Base-by-base conservation (phyloP, 495 filamentous ascomycete genomes). In the Aspergillus nidulans region DNA sequence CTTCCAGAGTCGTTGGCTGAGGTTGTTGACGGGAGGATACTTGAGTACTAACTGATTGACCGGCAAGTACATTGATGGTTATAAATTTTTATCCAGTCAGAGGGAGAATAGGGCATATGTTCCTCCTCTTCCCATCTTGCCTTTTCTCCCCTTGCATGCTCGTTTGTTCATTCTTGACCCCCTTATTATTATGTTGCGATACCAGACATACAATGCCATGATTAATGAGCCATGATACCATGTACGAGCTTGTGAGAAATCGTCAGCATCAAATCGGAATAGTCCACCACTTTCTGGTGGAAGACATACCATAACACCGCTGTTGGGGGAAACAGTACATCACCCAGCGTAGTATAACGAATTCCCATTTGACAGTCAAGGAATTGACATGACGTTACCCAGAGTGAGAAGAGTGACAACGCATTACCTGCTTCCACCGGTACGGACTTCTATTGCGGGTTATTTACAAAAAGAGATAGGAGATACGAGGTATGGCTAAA, bases 1-100 rank as follows among this genome's bases (percentile, higher is more conserved):
- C 69, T 97, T 60, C 91, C 90, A 0, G 73, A 76, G 56, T 73
- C 75, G 1, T 53, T 91, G 54, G 67, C 76, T 49, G 68, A 67
- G 46, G 78, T 76, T 62, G 53, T 91, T 53, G 88, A 88, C 38
- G 47, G 58, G 10, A 67, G 72, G 69, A 61, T 79, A 46, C 77
- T 90, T 3, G 73, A 82, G 34, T 83, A 83, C 58, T 85, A 65
- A 41, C 23, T 15, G 18, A 6, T 34, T 34, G 30, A 12, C 15
- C 15, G 30, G 9, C 30, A 12, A 34, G 30, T 7, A 13, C 10
- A 34, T 34, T 6, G 9, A 23, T 3, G 19, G 12, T 13, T n/a
- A 3, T 1, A 32, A 2, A 23, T 36, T 38, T 15, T 36, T 21
- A 34, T 12, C 10, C 2, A 2, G 15, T 34, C 10, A 6, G 2